These are phyloP conservation scores for Fusarium aywerte DNA, from an alignment of 2,329 filamentous ascomycete species.

Conservation along the genomic window DNA sequence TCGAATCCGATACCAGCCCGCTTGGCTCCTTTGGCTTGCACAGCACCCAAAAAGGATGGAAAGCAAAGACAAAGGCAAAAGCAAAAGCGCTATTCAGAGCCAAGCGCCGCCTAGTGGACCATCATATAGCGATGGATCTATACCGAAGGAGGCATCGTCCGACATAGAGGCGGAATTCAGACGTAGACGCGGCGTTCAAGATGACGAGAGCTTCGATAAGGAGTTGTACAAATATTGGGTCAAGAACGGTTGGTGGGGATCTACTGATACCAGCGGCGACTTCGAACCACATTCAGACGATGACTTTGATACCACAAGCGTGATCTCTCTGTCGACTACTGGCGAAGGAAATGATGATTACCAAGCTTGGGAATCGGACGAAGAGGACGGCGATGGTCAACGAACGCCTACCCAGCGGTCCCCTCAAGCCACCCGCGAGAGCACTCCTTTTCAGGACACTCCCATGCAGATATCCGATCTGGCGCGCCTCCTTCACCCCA, in stretches of 20 bases:
- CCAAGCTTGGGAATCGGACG: slow-evolving; percentile 59
- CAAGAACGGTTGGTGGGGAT: slow-evolving; percentile 84
- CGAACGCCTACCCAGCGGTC: slow-evolving; percentile 79
- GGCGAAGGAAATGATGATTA: slow-evolving; percentile 59
- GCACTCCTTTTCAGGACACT: slow-evolving; percentile 69
- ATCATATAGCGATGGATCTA: slow-evolving; percentile 56
- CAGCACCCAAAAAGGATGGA: slow-evolving; percentile 52
- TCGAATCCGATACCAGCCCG: slow-evolving; percentile 51
- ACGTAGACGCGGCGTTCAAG: slow-evolving; percentile 57
- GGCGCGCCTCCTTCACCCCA: slow-evolving; percentile 83
- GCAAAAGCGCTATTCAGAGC: slow-evolving; percentile 25
- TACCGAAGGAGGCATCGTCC: slow-evolving; percentile 71
- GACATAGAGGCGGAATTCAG: slow-evolving; percentile 87
- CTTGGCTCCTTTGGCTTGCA: slow-evolving; percentile 68
- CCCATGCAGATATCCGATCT: slow-evolving; percentile 75
- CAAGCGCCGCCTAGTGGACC: slow-evolving; percentile 22
- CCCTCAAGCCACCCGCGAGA: slow-evolving; percentile 60
- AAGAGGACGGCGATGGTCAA: slow-evolving; percentile 60
- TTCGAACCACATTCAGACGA: slow-evolving; percentile 69
- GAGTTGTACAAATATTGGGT: slow-evolving; percentile 89
- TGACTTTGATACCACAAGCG: slow-evolving; percentile 80
- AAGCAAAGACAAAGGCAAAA: slow-evolving; percentile 29
- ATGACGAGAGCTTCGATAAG: slow-evolving; percentile 76
- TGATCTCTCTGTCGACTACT: slow-evolving; percentile 69
- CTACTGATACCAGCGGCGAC: slow-evolving; percentile 81